Conservation (phyloP, 1,284 basidiomycete species). For the Farysia itapuensis region DNA sequence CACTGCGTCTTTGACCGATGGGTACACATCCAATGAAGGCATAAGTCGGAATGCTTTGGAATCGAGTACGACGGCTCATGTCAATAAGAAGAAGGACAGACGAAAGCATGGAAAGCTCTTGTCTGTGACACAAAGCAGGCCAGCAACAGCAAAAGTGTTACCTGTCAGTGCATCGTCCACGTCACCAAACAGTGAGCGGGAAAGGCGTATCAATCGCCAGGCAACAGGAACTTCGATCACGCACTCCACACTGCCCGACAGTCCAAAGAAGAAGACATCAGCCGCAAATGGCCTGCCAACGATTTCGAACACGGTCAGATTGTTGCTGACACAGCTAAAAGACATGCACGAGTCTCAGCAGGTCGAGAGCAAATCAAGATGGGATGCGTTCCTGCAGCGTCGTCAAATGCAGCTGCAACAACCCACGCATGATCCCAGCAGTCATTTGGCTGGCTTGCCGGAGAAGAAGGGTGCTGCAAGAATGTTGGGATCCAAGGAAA, state of each 20-base stretch:
- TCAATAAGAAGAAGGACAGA: slow-evolving; percentile 70
- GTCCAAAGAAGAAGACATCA: not conserved
- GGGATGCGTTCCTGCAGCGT: slow-evolving; percentile 81
- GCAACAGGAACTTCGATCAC: too few species aligned
- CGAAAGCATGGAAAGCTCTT: slow-evolving; percentile 11
- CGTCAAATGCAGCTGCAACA: slow-evolving; percentile 60
- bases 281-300: slow-evolving; percentile 14
- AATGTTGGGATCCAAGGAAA: slow-evolving; percentile 15
- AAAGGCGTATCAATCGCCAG: too few species aligned
- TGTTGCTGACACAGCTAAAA: slow-evolving; percentile 76
- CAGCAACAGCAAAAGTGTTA: slow-evolving; percentile 49
- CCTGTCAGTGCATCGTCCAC: slow-evolving; percentile 42
- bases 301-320: slow-evolving; percentile 72
- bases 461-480: not conserved
- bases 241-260: too few species aligned
- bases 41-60: not conserved
- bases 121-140: slow-evolving; percentile 54
- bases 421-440: not conserved
- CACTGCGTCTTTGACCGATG: slow-evolving; percentile 7
- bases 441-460: not conserved
- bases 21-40: slow-evolving; percentile 9
- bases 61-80: slow-evolving; percentile 57
- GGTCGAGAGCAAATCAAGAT: slow-evolving; percentile 72
- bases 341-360: slow-evolving; percentile 84
- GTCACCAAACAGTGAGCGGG: too few species aligned